Base-by-base conservation (phyloP, 352 stramenopile species). In the Phytophthora sp. region DNA sequence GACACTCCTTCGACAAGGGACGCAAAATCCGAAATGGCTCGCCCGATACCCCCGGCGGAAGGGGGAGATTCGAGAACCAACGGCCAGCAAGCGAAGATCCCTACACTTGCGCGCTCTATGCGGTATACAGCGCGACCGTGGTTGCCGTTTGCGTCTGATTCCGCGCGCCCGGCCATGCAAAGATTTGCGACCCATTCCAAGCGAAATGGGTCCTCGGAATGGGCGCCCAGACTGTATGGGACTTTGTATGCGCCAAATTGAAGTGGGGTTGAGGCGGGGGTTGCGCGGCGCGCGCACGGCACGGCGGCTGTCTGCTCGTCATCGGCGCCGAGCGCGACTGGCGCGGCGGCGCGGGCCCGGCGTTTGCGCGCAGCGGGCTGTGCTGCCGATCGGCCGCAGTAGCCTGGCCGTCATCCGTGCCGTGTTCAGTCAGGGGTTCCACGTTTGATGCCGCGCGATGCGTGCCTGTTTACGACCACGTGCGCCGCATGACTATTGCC, bases 1-100 rank as follows among this genome's bases (percentile, higher is more conserved):
- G 7, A 26, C 11, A 11, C 43, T 53, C 23, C 30, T 26, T 18
- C 31, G 15, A 54, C 43, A 62, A 35, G 54, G 58, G 76, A 79
- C 61, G 79, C 74, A 89, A 89, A 89, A 88, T 77, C 69, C 67
- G 75, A 79, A 92, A 87, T 91, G 67, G 9, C 28, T 35, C 5
- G 13, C 15, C 28, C 26, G 11, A 17, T 24, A n/a, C n/a, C n/a
- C n/a, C n/a, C n/a, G n/a, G n/a, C n/a, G 15, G n/a, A 9, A 13
- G 41, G 35, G 39, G 44, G 45, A 21, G 44, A 49, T 34, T 42
- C 34, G 48, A 71, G 49, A 54, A 69, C 46, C 49, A 69, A 66
- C 45, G 56, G 62, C 30, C 18, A 60, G 51, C 32, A 59, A 52
- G 50, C 49, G 17, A 72, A 69, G 67, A 72, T 72, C 50, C 37